These are phyloP conservation scores for Aspergillus fumigatiaffinis DNA, from an alignment of 2,329 filamentous ascomycete genomes.

Conservation along the genomic window DNA sequence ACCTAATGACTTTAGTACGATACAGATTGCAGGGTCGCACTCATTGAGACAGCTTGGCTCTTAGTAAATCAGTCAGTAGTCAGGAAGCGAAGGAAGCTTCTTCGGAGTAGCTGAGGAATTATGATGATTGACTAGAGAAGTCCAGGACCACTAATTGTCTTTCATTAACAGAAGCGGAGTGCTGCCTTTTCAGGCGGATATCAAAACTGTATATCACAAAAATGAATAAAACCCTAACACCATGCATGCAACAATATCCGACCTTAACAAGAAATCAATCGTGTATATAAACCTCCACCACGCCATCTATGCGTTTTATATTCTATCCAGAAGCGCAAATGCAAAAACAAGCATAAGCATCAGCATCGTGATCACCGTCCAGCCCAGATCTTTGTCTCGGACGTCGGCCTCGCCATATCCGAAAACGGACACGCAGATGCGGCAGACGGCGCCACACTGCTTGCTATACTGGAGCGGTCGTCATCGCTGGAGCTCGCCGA, in stretches of 20 bases:
- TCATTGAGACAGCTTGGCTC: too few relatives aligned
- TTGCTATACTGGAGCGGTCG: constrained; percentile 26
- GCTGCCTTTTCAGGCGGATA: neutral
- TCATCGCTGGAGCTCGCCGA: constrained; percentile 28
- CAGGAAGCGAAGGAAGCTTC: neutral
- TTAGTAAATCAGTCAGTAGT: too few relatives aligned
- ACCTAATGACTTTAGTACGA: too few relatives aligned
- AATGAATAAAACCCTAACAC: constrained; percentile 8
- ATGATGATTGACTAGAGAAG: neutral
- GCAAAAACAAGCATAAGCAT: neutral
- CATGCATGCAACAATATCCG: constrained; percentile 4
- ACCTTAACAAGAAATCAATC: too few relatives aligned
- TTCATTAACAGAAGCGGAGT: neutral
- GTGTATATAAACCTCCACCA: neutral
- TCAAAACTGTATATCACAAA: constrained; percentile 3
- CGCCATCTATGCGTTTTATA: constrained; percentile 4
- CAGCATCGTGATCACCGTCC: constrained; percentile 8
- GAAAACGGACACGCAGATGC: constrained; percentile 29
- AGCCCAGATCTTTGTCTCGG: constrained; percentile 31
- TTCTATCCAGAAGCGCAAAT: neutral
- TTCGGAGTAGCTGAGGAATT: neutral
- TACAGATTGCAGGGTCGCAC: too few relatives aligned
- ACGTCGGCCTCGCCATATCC: constrained; percentile 18
- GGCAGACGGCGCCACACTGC: constrained; percentile 16
- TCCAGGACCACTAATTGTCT: neutral